Conservation (phyloP, 2,329 filamentous ascomycete species). For the Dactylellina drechsleri region DNA sequence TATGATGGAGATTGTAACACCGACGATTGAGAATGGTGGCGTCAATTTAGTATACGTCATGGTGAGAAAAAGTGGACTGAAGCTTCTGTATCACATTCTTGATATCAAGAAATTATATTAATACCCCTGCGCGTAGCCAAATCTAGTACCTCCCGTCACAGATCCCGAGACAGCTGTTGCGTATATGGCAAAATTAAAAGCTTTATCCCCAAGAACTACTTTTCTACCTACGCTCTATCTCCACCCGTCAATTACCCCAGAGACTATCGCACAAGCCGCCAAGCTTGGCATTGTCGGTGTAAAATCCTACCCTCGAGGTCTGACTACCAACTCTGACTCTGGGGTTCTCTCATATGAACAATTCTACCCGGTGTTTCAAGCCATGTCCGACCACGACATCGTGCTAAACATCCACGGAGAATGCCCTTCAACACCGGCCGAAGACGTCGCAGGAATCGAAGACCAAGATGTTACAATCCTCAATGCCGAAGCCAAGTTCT, state of each 20-base stretch:
- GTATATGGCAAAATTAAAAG: conserved; percentile 72
- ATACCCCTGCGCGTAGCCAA: conserved; percentile 65
- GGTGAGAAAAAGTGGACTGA: conserved; percentile 60
- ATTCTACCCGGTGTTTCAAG: conserved; percentile 83
- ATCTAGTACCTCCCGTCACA: conserved; percentile 72
- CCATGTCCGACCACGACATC: conserved; percentile 85
- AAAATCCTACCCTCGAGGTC: conserved; percentile 74
- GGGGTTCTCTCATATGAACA: conserved; percentile 76
- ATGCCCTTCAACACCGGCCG: conserved; percentile 68
- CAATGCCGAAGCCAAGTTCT: conserved; percentile 78
- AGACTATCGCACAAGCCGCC: conserved; percentile 77
- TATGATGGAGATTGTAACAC: conserved; percentile 70
- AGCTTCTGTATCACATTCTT: background rate
- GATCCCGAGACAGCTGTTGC: conserved; percentile 72
- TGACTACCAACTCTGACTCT: conserved; percentile 74
- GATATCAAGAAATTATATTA: background rate
- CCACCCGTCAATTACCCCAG: conserved; percentile 73
- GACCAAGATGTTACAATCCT: conserved; percentile 67
- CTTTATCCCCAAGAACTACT: conserved; percentile 71
- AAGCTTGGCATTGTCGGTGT: conserved; percentile 76
- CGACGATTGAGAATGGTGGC: conserved; percentile 70
- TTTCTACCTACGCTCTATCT: conserved; percentile 80
- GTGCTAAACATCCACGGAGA: conserved; percentile 96
- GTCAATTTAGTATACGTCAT: conserved; percentile 72
- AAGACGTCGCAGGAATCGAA: conserved; percentile 47